Evolutionary conservation across 73 alveolate species (phyloP), one percentile per base, ranked within the genome.

Genomic region (Effrenium voratum): DNA sequence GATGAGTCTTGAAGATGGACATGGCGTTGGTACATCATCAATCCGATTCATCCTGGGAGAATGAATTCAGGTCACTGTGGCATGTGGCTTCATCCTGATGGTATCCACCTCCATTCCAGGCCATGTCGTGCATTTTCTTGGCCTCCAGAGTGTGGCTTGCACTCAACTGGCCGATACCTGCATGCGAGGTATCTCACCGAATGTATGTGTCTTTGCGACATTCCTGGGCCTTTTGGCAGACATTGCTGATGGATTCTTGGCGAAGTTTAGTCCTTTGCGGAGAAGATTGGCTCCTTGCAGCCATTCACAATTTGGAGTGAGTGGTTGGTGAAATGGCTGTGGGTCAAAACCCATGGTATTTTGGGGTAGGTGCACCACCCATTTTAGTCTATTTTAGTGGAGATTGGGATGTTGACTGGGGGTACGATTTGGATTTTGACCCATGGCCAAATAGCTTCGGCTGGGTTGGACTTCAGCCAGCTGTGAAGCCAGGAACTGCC

Each of bases 21-120:
- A 52, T 8, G 43, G 16, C 15, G 36, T 16, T 16, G 1, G 38
- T 30, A 57, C 36, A 40, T 13, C 36, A 34, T 4, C 81, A 32
- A 32, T 32, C 13, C 28, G 2, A 26, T 5, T 4, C 46, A 43
- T 8, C 47, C 5, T 5, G 86, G 15, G 6, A 38, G 5, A 3
- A 12, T 2, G 30, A 6, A 5, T 16, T n/a, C 19, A 90, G 97
- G 97, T 90, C 77, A 90, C 97, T 2, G 97, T 90, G 45, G 97
- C 97, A 46, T 90, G 97, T 55, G 97, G 97, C 59, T 90, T 90
- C 76, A 47, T 90, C 76, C 87, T 66, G 41, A 90, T 90, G 97
- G 97, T 90, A 22, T 90, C 97, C 44, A 90, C 97, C 34, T 86
- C 97, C 30, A 90, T 90, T 40, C 97, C 97, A 90, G 97, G 97